Evolutionary conservation across 305 asterid genomes (phyloP).

Genomic region (Solanum hybrid): DNA sequence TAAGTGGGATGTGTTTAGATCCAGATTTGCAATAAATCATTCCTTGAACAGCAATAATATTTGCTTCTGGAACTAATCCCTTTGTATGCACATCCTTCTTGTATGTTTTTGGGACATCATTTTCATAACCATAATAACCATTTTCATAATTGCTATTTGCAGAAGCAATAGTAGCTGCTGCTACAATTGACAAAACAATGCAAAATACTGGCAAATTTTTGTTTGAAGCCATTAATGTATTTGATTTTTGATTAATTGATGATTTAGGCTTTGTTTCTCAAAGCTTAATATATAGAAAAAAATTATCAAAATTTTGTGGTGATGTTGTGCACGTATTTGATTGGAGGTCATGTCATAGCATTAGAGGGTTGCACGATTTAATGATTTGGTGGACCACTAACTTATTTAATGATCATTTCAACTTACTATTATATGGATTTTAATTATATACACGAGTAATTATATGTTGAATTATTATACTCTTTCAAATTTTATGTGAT

Average conservation of each 20-base stretch:
- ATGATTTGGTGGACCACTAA: background rate
- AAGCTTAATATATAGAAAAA: background rate
- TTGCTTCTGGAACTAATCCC: background rate
- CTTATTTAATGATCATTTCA: background rate
- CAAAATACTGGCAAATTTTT: background rate
- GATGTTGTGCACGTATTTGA: background rate
- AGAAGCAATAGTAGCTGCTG: constrained; percentile 10
- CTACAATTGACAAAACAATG: constrained; percentile 10
- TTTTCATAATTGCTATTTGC: constrained; percentile 6
- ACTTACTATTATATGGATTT: too few relatives aligned
- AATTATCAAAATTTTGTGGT: background rate
- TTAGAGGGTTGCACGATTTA: background rate
- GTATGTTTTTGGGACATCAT: constrained; percentile 11
- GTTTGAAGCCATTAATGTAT: background rate
- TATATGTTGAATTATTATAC: too few relatives aligned
- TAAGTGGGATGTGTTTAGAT: constrained; percentile 29
- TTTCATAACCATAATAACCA: constrained; percentile 13
- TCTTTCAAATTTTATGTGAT: too few relatives aligned
- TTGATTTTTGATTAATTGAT: background rate
- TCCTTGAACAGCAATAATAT: constrained; percentile 37
- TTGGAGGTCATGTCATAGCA: background rate
- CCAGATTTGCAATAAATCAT: constrained; percentile 42
- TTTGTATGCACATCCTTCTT: background rate
- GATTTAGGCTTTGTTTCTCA: background rate
- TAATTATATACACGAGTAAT: too few relatives aligned